Evolutionary conservation across 2,329 filamentous ascomycete species (phyloP).

Genomic region (Fusarium sarcochroum): DNA sequence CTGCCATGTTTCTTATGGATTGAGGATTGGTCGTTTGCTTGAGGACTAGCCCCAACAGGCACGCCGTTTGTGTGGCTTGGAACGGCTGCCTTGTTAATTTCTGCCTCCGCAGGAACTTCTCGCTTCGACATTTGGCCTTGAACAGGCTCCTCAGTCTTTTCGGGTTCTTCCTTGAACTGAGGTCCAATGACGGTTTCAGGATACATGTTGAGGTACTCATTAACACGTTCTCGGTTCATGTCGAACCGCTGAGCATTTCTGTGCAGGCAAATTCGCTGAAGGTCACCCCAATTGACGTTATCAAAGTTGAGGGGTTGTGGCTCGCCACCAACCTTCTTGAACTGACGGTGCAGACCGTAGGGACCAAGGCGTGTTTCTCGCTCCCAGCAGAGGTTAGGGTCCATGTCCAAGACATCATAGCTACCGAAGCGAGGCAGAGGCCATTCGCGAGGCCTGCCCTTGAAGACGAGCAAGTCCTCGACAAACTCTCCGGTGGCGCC

Average conservation of each 20-base stretch:
- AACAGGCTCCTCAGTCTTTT: slow-evolving; percentile 14
- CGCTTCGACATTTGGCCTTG: slow-evolving; percentile 29
- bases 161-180: slow-evolving; percentile 25
- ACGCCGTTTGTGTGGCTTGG: neutral
- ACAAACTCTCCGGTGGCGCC: slow-evolving; percentile 72
- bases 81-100: neutral
- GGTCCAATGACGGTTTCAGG: slow-evolving; percentile 51
- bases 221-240: slow-evolving; percentile 56
- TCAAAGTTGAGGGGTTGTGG: slow-evolving; percentile 68
- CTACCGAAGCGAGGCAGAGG: slow-evolving; percentile 74
- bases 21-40: slow-evolving; percentile 6
- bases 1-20: slow-evolving; percentile 25
- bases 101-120: slow-evolving; percentile 6
- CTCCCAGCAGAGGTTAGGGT: slow-evolving; percentile 76
- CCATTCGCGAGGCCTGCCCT: slow-evolving; percentile 70
- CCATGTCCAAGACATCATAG: slow-evolving; percentile 71
- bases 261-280: slow-evolving; percentile 76
- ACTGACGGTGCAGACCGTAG: slow-evolving; percentile 69
- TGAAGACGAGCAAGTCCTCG: slow-evolving; percentile 75
- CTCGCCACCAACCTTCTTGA: slow-evolving; percentile 60
- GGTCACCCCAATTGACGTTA: slow-evolving; percentile 76
- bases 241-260: slow-evolving; percentile 77
- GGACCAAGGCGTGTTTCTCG: slow-evolving; percentile 77
- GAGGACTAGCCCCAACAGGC: slow-evolving; percentile 4
- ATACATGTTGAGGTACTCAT: slow-evolving; percentile 61